Base-by-base conservation (phyloP, 202 grass and related monocot genomes). In the Panicum hallii region DNA sequence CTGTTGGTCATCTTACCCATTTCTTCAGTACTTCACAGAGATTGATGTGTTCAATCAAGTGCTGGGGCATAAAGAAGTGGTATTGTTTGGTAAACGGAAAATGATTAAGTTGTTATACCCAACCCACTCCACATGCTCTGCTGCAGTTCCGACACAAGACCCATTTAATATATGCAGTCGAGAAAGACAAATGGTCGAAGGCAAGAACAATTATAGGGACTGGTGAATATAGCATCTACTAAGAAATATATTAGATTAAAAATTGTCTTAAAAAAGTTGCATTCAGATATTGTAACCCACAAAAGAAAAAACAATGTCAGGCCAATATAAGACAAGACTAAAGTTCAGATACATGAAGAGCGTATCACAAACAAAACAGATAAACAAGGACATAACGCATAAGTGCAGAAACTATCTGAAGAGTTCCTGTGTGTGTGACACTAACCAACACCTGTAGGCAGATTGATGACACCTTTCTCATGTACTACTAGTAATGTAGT, bases 141-240 rank as follows among this genome's bases (percentile, higher is more conserved):
- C 60, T 42, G 48, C 72, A 78, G 48, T 45, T 64, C 63, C 23
- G 74, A 84, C 63, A 76, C 57, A 73, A 52, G 40, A 58, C 34
- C 28, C 65, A n/a, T 55, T 66, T 82, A 56, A 28, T 65, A 63
- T 86, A 67, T 64, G 63, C 54, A 55, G 22, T 68, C 43, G 41
- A 79, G 46, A 70, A 74, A 62, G 69, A 80, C 55, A 60, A 84
- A 84, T 80, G 72, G 53, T n/a, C 36, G 50, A 84, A 84, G 28
- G 81, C 34, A 56, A 55, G 9, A 43, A 52, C 53, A 64, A 32
- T 50, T 32, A 56, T 44, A 54, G 66, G 74, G 60, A 20, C 15
- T 49, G 53, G 71, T 56, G 70, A 70, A 78, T 6, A 79, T 13
- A 47, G 20, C 38, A 86, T 65, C 46, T 47, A 38, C 26, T 9